Evolutionary conservation across 202 grass and related monocot species (phyloP).

Genomic region (Carex sylvatica): DNA sequence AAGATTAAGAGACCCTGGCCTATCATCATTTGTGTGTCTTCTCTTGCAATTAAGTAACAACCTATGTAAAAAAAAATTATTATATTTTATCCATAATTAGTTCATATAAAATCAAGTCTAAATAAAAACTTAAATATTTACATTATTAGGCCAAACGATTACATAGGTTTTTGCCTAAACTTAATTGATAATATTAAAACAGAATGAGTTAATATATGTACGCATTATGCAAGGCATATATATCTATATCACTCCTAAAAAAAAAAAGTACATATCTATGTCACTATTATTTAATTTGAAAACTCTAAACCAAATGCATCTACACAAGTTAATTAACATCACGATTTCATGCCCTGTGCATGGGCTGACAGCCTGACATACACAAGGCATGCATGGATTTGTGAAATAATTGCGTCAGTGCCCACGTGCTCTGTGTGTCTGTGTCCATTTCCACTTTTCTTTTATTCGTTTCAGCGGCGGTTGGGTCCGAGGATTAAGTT

Average conservation of each 20-base stretch:
- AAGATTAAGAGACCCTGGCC: not conserved
- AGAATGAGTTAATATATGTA: not conserved
- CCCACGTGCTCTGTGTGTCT: not conserved
- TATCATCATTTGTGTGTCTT: not conserved
- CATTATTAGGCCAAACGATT: not conserved
- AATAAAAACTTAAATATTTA: not conserved
- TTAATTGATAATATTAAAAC: not conserved
- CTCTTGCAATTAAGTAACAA: constrained; percentile 16
- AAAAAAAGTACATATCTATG: not conserved
- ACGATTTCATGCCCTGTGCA: not conserved
- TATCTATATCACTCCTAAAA: not conserved
- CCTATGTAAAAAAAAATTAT: not conserved
- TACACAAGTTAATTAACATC: not conserved
- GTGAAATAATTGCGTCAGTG: not conserved
- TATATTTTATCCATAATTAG: not conserved
- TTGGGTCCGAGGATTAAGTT: not conserved
- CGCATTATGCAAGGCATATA: not conserved
- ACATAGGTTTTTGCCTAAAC: not conserved
- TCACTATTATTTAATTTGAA: not conserved
- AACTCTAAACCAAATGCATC: not conserved
- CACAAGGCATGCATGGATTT: not conserved
- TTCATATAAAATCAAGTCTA: not conserved
- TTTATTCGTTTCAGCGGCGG: too few species aligned
- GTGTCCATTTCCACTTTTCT: too few species aligned
- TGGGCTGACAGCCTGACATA: not conserved